Conservation (phyloP, 345 rosid species). For the Limnanthes douglasii region DNA sequence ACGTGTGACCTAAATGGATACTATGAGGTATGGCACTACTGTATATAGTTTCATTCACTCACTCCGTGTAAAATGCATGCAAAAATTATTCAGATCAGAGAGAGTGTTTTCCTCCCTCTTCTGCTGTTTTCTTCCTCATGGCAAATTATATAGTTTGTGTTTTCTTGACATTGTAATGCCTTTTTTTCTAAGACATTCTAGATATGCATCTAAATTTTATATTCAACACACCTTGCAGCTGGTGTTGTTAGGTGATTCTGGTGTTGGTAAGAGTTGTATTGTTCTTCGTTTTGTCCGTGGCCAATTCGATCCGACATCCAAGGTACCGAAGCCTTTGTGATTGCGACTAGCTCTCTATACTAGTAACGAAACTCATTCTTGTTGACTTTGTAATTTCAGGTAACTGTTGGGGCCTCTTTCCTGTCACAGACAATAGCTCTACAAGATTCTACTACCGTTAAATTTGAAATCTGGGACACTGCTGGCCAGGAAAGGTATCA, state of each 20-base stretch:
- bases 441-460: conserved; percentile 93
- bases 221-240: conserved; percentile 30
- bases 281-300: conserved; percentile 99
- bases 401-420: conserved; percentile 96
- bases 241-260: conserved; percentile 92
- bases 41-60: too few species aligned
- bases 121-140: background rate
- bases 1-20: too few species aligned
- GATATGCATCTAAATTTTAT: conserved; percentile 6
- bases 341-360: background rate
- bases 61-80: background rate
- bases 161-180: background rate
- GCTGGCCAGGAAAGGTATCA: conserved; percentile 97
- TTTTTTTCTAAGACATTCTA: background rate
- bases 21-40: too few species aligned
- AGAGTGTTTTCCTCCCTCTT: background rate
- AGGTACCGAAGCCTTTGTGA: conserved; percentile 23
- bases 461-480: conserved; percentile 99
- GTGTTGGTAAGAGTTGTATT: conserved; percentile 97
- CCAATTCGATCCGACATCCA: conserved; percentile 93
- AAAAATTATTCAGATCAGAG: background rate
- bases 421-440: conserved; percentile 92
- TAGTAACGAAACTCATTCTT: conserved; percentile 1
- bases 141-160: background rate
- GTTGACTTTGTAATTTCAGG: conserved; percentile 32